Conservation (phyloP, 2,329 filamentous ascomycete species). For the Phaeophleospora eucalypticola region DNA sequence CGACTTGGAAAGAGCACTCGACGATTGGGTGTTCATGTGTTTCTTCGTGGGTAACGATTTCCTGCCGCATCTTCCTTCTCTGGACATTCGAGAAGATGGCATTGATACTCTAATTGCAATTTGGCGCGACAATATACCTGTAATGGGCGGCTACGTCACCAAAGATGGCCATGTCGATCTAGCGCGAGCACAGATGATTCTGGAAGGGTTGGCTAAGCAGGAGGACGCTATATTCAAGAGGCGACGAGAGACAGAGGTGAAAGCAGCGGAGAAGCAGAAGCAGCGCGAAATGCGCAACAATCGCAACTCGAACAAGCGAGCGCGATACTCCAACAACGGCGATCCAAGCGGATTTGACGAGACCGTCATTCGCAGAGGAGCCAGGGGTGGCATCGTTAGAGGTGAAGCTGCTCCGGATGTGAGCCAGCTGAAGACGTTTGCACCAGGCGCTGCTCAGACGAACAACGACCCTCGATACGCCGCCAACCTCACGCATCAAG, state of each 20-base stretch:
- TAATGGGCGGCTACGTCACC: slow-evolving; percentile 93
- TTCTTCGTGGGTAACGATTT: slow-evolving; percentile 99
- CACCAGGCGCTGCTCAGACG: slow-evolving; percentile 52
- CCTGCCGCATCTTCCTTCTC: slow-evolving; percentile 89
- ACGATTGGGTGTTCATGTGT: slow-evolving; percentile 99
- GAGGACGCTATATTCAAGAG: slow-evolving; percentile 91
- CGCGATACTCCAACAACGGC: slow-evolving; percentile 28
- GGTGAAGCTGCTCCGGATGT: slow-evolving; percentile 35
- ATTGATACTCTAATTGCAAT: slow-evolving; percentile 96
- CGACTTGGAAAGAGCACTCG: slow-evolving; percentile 87
- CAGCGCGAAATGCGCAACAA: slow-evolving; percentile 69
- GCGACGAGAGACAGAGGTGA: slow-evolving; percentile 79
- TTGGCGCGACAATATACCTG: slow-evolving; percentile 86
- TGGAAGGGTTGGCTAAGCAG: slow-evolving; percentile 82
- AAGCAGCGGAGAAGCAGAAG: slow-evolving; percentile 73
- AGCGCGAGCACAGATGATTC: slow-evolving; percentile 77
- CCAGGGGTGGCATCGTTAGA: slow-evolving; percentile 30
- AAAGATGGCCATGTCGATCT: slow-evolving; percentile 92
- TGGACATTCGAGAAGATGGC: slow-evolving; percentile 94
- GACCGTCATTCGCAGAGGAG: slow-evolving; percentile 31
- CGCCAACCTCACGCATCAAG: slow-evolving; percentile 70
- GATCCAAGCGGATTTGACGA: slow-evolving; percentile 29
- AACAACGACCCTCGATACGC: slow-evolving; percentile 50
- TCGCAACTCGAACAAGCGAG: slow-evolving; percentile 39
- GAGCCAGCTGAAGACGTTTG: slow-evolving; percentile 53